Evolutionary conservation across 2,329 filamentous ascomycete species (phyloP), one percentile per base, ranked within the genome.

Genomic region (Colletotrichum abscissum): DNA sequence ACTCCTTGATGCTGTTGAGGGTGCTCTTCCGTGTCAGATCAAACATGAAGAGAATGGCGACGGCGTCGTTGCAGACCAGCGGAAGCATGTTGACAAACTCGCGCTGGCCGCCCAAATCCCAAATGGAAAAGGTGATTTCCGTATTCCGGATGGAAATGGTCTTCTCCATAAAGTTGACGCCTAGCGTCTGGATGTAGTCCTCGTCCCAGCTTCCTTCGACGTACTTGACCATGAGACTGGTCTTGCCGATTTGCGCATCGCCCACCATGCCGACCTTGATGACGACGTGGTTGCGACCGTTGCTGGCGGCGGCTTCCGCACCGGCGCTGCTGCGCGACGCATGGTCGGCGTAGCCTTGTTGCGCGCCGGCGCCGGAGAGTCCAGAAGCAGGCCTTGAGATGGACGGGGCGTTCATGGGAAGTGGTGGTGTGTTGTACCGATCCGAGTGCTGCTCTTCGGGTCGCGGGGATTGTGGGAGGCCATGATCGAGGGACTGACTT

Each of bases 141-240:
- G 97, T 99, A 85, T 99, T 99, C 75, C 97, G 94, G 84, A 99
- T 99, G 75, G 95, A 97, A 81, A 99, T 99, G 46, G 97, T 99
- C 89, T 99, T 99, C 84, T 99, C 97, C 97, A 99, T 99, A 85
- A 99, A 99, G 84, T 99, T 99, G 84, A 99, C 97, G 77, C 97
- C 97, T 57, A 99, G 87, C 26, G 97, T 99, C 85, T 99, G 97
- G 80, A 99, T 99, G 84, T 99, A 99, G 83, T 99, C 97, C 85
- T 99, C 97, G 83, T 99, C 97, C 95, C 97, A 99, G 84, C 95
- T 98, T 73, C 97, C 97, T 85, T 99, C 97, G 69, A 99, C 97
- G 81, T 99, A 99, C 84, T 99, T 99, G 80, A 99, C 97, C 97
- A 99, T 99, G 81, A 99, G 86, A 76, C 95, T 98, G 22, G 97